Percentiles rank a stretch among this genome's conserved stretches.
Evolutionary conservation across 306 rosid species (phyloP).

Genomic region (Fragaria nilgerrensis): DNA sequence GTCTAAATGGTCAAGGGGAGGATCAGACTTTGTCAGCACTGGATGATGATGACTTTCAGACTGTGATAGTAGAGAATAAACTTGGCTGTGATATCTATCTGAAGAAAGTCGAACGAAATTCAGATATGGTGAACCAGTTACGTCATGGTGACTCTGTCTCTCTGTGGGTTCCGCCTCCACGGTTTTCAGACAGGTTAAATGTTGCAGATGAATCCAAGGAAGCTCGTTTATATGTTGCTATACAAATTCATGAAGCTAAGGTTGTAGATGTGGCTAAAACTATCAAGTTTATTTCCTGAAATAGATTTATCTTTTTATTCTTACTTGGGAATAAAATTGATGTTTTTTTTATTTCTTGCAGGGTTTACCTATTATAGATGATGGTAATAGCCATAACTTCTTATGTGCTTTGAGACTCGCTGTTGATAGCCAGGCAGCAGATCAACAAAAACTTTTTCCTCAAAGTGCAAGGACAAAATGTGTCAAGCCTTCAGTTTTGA

Average conservation of each 20-base stretch:
- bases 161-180: slow-evolving; percentile 90
- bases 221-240: slow-evolving; percentile 75
- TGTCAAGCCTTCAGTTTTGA: slow-evolving; percentile 66
- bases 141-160: slow-evolving; percentile 60
- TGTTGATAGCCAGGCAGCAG: slow-evolving; percentile 74
- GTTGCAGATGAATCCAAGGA: slow-evolving; percentile 78
- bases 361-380: slow-evolving; percentile 82
- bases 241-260: slow-evolving; percentile 92
- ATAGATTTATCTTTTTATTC: neutral
- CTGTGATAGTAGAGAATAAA: slow-evolving; percentile 75
- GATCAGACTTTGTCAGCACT: slow-evolving; percentile 69
- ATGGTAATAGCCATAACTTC: slow-evolving; percentile 90
- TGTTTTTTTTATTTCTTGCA: slow-evolving; percentile 29
- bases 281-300: slow-evolving; percentile 7
- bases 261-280: slow-evolving; percentile 39
- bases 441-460: slow-evolving; percentile 94
- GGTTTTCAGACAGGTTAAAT: slow-evolving; percentile 85
- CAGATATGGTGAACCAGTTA: slow-evolving; percentile 52
- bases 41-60: slow-evolving; percentile 95
- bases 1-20: slow-evolving; percentile 46
- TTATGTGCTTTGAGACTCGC: slow-evolving; percentile 97
- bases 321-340: slow-evolving; percentile 13
- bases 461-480: slow-evolving; percentile 99
- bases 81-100: slow-evolving; percentile 85
- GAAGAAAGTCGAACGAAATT: slow-evolving; percentile 62